phyloP scores from a whole-genome alignment of 2,329 filamentous ascomycete genomes.

The Chaetomiaceae sp. region DNA sequence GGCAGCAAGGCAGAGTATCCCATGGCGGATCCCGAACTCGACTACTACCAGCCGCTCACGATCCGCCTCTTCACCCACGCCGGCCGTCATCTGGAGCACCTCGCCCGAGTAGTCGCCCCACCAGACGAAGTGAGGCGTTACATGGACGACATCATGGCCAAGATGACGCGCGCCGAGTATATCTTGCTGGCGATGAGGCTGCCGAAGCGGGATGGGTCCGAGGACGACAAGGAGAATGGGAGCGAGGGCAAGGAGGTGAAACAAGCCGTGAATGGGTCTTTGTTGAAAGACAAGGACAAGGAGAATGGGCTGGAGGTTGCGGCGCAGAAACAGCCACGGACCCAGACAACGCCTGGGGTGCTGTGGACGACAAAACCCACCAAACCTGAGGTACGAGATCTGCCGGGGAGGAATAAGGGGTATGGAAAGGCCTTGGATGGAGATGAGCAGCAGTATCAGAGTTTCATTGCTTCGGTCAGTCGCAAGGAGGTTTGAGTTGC shows the following conservation, averaged over 20 bases:
- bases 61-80: constrained; percentile 54
- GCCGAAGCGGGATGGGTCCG: constrained; percentile 39
- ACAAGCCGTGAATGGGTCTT: constrained; percentile 7
- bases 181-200: constrained; percentile 63
- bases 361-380: constrained; percentile 34
- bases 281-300: constrained; percentile 21
- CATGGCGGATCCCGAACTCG: constrained; percentile 56
- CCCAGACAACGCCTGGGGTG: constrained; percentile 25
- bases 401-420: constrained; percentile 16
- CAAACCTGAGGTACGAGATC: constrained; percentile 24
- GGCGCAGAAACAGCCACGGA: neutral
- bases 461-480: constrained; percentile 40
- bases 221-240: constrained; percentile 17
- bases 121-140: constrained; percentile 60
- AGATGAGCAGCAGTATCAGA: constrained; percentile 45
- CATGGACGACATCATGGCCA: constrained; percentile 68
- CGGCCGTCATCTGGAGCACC: constrained; percentile 55
- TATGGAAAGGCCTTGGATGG: constrained; percentile 33
- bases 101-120: constrained; percentile 58
- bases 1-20: constrained; percentile 60
- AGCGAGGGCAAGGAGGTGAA: constrained; percentile 23
- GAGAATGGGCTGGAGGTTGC: neutral
- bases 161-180: constrained; percentile 64
- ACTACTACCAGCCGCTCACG: constrained; percentile 74
- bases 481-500: constrained; percentile 26